phyloP scores from a whole-genome alignment of 176 grass and related monocot genomes.

The Avena eriantha region DNA sequence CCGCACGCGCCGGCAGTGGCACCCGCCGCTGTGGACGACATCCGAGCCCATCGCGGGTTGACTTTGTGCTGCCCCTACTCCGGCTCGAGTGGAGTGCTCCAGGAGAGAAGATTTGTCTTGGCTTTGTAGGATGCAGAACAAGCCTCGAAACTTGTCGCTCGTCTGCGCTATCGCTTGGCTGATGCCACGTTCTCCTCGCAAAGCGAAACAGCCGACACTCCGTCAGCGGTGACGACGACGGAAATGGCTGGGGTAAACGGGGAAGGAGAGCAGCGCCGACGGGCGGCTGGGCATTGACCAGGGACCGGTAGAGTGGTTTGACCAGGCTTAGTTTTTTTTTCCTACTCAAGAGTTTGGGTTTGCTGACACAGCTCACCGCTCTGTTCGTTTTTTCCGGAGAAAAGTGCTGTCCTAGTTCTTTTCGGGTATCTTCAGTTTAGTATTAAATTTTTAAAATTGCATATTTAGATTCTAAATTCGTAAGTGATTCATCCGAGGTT shows the following conservation, averaged over 20 bases:
- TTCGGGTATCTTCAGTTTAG: too few species aligned
- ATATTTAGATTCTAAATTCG: too few species aligned
- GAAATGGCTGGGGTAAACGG: not conserved
- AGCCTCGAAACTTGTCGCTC: not conserved
- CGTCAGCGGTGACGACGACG: slow-evolving; percentile 1
- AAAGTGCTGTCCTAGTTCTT: too few species aligned
- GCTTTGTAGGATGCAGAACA: not conserved
- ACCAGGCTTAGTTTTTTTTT: too few species aligned
- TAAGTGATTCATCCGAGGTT: too few species aligned
- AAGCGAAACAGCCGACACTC: not conserved
- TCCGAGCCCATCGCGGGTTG: slow-evolving; percentile 43
- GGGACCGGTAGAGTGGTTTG: not conserved
- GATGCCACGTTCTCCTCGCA: not conserved
- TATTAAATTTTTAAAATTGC: too few species aligned
- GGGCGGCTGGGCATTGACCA: not conserved
- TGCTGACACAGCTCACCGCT: too few species aligned
- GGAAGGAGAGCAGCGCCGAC: not conserved
- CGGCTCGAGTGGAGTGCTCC: not conserved
- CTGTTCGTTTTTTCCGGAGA: too few species aligned
- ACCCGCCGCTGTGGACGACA: slow-evolving; percentile 69
- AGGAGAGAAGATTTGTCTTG: not conserved
- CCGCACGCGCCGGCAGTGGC: slow-evolving; percentile 78
- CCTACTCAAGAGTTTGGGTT: too few species aligned
- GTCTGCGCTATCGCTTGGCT: not conserved
- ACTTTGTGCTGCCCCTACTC: not conserved